Conservation (phyloP, 2,329 filamentous ascomycete genomes). For the Paraphoma chrysanthemicola region DNA sequence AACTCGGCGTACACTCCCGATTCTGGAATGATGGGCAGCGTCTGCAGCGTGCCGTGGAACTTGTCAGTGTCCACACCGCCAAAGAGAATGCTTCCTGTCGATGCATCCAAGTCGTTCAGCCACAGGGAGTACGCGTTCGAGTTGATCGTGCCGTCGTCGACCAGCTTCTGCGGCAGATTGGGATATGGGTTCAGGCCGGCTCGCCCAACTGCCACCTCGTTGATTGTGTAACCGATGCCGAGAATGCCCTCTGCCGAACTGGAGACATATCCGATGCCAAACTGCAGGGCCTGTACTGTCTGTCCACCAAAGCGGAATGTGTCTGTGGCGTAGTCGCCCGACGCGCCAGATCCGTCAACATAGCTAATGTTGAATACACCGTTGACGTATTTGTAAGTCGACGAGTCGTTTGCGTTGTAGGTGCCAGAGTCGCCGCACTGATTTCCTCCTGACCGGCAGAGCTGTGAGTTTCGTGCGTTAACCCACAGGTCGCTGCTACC, state of each 20-base stretch:
- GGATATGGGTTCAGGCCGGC: slow-evolving; percentile 59
- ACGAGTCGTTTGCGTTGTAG: slow-evolving; percentile 74
- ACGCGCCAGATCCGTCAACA: slow-evolving; percentile 78
- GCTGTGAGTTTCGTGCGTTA: slow-evolving; percentile 67
- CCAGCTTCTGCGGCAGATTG: slow-evolving; percentile 71
- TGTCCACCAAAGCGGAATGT: slow-evolving; percentile 66
- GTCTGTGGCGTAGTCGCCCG: slow-evolving; percentile 82
- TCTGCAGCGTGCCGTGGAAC: slow-evolving; percentile 69
- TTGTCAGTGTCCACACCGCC: slow-evolving; percentile 82
- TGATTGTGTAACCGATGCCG: slow-evolving; percentile 80
- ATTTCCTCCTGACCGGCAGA: slow-evolving; percentile 61
- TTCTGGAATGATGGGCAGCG: slow-evolving; percentile 64
- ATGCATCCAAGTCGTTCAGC: slow-evolving; percentile 65
- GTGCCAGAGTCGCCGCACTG: slow-evolving; percentile 69
- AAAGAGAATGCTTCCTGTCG: slow-evolving; percentile 75
- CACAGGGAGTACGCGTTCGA: slow-evolving; percentile 74
- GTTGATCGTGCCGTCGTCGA: slow-evolving; percentile 66
- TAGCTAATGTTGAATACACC: slow-evolving; percentile 88
- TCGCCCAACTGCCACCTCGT: slow-evolving; percentile 76
- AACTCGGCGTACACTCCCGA: slow-evolving; percentile 59
- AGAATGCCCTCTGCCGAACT: slow-evolving; percentile 73
- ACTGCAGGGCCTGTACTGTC: slow-evolving; percentile 66
- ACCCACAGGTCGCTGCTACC: slow-evolving; percentile 70
- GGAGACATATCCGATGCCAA: slow-evolving; percentile 74
- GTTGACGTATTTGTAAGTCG: slow-evolving; percentile 76